Base-by-base conservation (phyloP, 2,329 filamentous ascomycete genomes). In the Sporothrix inflata region DNA sequence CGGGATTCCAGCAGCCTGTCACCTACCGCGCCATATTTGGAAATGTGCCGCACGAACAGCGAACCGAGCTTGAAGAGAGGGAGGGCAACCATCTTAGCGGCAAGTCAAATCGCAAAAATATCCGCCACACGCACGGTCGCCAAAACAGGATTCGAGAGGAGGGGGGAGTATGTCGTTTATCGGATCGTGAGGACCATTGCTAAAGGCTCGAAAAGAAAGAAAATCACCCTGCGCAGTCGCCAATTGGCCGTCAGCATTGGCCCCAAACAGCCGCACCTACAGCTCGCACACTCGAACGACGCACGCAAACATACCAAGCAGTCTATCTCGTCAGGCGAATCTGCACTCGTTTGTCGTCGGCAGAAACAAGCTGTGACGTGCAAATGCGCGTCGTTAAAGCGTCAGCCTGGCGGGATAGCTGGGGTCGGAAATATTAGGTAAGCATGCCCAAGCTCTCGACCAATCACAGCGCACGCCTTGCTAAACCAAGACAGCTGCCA, bases 1-100 rank as follows among this genome's bases (percentile, higher is more conserved):
- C 60, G 21, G 21, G 38, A 19, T 27, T 65, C 21, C 60, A 42
- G 60, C 34, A 65, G 38, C 38, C 38, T 45, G 60, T 27, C 38
- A 81, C 88, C 76, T 86, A 91, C 89, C 71, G 89, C 89, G 78
- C 89, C 89, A 84, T 91, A 91, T 81, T 91, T 91, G 71, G 89
- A 91, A 70, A 91, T 81, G 78, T 91, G 89, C 76, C 88, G 86
- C 77, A 91, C 83, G 75, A 91, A 89, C 63, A 91, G 84, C 71
- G 89, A 80, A 27, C 86, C 89, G 75, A 91, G 87, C 82, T 91
- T 91, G 81, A 91, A 91, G 21, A 91, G 83, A 24, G 89, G 89
- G 51, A 91, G 83, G 71, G 89, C 85, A 60, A 91, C 89, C 89
- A 91, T 91, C 70, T 74, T 76, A 65, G 19, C 27, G 38, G n/a